Percentiles rank a stretch among this genome's conserved stretches.
Evolutionary conservation across 1,284 basidiomycete species (phyloP).

Genomic region (Tremellales sp.): DNA sequence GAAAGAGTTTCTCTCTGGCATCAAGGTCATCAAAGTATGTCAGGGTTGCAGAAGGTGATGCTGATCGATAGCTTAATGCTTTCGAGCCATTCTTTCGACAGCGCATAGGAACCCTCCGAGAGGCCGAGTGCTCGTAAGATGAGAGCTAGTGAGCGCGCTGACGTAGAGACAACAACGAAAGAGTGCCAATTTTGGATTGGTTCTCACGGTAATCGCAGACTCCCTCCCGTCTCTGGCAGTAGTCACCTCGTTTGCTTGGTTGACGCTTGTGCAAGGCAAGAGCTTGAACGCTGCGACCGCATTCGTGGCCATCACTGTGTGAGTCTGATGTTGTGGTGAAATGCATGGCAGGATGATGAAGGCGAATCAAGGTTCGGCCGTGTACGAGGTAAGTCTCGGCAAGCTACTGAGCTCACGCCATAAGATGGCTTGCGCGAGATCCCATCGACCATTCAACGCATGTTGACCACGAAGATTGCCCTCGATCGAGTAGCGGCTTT

Average conservation of each 20-base stretch:
- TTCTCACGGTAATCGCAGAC: slow-evolving; percentile 45
- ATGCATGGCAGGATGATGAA: no score
- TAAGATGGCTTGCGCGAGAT: slow-evolving; percentile 29
- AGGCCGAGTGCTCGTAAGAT: slow-evolving; percentile 34
- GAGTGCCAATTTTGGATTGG: slow-evolving; percentile 44
- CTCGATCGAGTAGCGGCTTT: slow-evolving; percentile 35
- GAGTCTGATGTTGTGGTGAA: no score
- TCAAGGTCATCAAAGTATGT: slow-evolving; percentile 47
- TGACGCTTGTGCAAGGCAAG: slow-evolving; percentile 38
- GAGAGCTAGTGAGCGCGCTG: background rate
- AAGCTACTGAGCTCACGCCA: no score
- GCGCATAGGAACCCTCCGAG: slow-evolving; percentile 29
- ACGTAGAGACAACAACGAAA: slow-evolving; percentile 41
- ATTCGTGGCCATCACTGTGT: slow-evolving; percentile 45
- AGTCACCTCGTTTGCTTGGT: slow-evolving; percentile 39
- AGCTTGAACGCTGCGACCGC: slow-evolving; percentile 40
- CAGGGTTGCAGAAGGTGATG: background rate
- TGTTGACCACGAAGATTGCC: slow-evolving; percentile 37
- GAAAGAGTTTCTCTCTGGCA: slow-evolving; percentile 43
- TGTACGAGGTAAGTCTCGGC: no score
- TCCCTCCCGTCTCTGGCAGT: slow-evolving; percentile 33
- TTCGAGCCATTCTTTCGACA: slow-evolving; percentile 40
- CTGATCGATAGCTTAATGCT: slow-evolving; percentile 41
- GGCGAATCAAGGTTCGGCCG: no score
- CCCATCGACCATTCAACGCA: slow-evolving; percentile 28